Evolutionary conservation across 495 filamentous ascomycete species (phyloP), one percentile per base, ranked within the genome.

Genomic region (Trichoderma reesei): DNA sequence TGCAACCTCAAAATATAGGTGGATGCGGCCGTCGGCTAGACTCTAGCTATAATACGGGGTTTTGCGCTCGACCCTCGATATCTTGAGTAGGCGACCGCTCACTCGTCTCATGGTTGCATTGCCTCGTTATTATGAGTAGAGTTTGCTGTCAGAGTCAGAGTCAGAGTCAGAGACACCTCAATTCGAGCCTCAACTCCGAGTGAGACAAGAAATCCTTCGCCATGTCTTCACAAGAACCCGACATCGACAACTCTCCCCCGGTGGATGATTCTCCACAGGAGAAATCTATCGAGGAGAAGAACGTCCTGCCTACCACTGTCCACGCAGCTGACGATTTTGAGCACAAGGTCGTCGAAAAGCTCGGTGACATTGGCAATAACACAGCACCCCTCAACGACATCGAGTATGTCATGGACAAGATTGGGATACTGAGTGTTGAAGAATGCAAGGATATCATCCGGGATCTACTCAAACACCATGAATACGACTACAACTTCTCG

Each of bases 401-500:
- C 41, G 74, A 75, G 18, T 74, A 77, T 66, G 73, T 77, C 60
- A 48, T 74, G 26, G 68, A 70, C 60, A 77, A 72, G 62, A 70
- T 77, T 65, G 72, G 73, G 62, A 73, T 66, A 60, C 73, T 77
- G 71, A 71, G 68, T 14, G 69, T 70, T 62, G 71, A 77, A 42
- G 73, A 77, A 51, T 72, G 73, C 31, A 9, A 72, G 3, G 72
- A 67, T 36, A 77, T 77, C 36, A 61, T 77, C 2, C 41, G 56
- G 6, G 70, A 74, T 60, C 68, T 70, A 0, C 65, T 71, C 63
- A 67, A 67, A 37, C 73, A 74, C 42, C 72, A 75, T 36, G 61
- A 68, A 38, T 71, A 75, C 62, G 74, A 77, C 66, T 75, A 72
- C 71, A 77, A 77, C 65, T 77, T 76, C 41, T 56, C 74, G 72